A percentile compares a stretch with the other conserved stretches of the same genome.
Conservation (phyloP, 164 flowering plant genomes). For the Aristolochia californica region DNA sequence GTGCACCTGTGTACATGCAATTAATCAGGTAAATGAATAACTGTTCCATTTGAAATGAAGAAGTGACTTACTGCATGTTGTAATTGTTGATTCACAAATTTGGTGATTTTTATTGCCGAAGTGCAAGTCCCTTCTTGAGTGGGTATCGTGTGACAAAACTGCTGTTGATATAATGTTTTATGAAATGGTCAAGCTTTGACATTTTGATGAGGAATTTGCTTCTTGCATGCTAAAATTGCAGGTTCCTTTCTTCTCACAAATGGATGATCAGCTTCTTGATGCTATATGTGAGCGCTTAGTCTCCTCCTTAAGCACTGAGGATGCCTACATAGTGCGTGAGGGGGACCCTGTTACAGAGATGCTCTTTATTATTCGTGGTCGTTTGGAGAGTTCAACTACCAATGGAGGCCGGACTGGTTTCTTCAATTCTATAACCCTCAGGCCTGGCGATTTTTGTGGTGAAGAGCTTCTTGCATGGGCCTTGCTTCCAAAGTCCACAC, state of each 20-base stretch:
- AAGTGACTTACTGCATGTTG: too few species aligned
- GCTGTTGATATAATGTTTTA: too few species aligned
- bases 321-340: constrained; percentile 77
- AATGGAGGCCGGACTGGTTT: constrained; percentile 91
- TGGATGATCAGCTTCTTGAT: constrained; percentile 95
- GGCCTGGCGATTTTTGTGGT: constrained; percentile 92
- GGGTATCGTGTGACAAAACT: too few species aligned
- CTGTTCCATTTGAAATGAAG: too few species aligned
- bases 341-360: constrained; percentile 92
- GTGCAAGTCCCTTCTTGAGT: too few species aligned
- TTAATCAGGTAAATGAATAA: too few species aligned
- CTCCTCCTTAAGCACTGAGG: constrained; percentile 75
- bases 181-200: too few species aligned
- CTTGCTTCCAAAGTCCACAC: constrained; percentile 58
- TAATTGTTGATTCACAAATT: too few species aligned
- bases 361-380: constrained; percentile 85
- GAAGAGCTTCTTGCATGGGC: constrained; percentile 93
- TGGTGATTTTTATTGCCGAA: too few species aligned
- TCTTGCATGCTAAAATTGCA: constrained; percentile 17
- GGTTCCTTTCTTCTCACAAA: constrained; percentile 94
- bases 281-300: constrained; percentile 91
- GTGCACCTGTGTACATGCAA: too few species aligned
- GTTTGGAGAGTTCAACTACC: constrained; percentile 85
- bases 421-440: constrained; percentile 61
- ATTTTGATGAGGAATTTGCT: too few species aligned